Base-by-base conservation (phyloP, 192 early-diverging fungal genomes). In the Umbelopsis isabellina region DNA sequence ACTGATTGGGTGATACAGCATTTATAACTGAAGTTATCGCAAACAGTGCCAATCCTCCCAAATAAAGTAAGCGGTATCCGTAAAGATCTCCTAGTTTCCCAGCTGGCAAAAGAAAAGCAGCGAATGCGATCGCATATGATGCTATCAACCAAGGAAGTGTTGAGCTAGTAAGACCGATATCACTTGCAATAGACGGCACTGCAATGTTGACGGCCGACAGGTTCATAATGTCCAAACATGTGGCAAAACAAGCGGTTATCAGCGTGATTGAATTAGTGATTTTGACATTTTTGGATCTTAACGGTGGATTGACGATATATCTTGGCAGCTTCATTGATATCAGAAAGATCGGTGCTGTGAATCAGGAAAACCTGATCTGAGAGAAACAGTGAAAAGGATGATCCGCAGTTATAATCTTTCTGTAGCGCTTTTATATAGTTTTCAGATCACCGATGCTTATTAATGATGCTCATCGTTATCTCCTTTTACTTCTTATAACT, bases 141-240 rank as follows among this genome's bases (percentile, higher is more conserved):
- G 80, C 77, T 3, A 72, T 49, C 0, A 76, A 67, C 74, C 76
- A 66, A 44, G 65, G 44, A 13, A 41, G 11, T 47, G 65, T 66
- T 66, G 65, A 66, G 4, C 21, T 21, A 22, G 33, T 41, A 9
- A 66, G 25, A 10, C n/a, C 65, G 21, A 66, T 20, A 25, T 66
- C 65, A 6, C 7, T 41, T 18, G 44, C 65, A 46, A 80, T 80
- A 66, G 75, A 76, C 0, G 79, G 79, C 21, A 80, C 25, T 1
- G 79, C 72, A 23, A 80, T 80, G 67, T 80, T 80, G 72, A 80
- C 79, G 13, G 79, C 79, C 16, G 79, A 77, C 12, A 80, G 51
- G 48, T 80, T 80, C 37, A 75, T 69, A 10, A 77, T 72, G 21
- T 80, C 79, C n/a, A 80, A 66, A 64, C 73, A 77, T 46, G 76